Percentiles rank a stretch among this genome's conserved stretches.
phyloP scores from a whole-genome alignment of 805 yeast genomes.

The Starmerella scarabaei region DNA sequence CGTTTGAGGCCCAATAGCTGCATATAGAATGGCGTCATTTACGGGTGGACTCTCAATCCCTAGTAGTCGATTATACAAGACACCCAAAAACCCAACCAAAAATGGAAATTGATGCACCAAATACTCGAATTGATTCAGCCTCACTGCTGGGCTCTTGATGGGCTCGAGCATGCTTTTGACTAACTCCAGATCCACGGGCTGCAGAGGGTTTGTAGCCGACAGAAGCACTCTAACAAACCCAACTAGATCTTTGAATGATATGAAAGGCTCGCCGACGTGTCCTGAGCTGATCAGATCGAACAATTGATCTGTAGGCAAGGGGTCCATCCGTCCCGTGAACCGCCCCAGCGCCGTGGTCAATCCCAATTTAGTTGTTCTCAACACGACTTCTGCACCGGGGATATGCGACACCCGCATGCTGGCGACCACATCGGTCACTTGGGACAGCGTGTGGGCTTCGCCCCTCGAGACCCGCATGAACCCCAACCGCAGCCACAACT shows the following conservation, averaged over 20 bases:
- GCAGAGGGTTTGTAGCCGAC: conserved; percentile 7
- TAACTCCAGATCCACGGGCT: neutral
- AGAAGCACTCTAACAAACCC: conserved; percentile 12
- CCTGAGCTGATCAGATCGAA: conserved; percentile 15
- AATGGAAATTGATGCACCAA: conserved; percentile 13
- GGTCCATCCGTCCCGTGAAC: no score
- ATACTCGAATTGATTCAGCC: conserved; percentile 5
- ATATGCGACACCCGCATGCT: no score
- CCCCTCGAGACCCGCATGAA: no score
- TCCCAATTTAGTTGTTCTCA: conserved; percentile 3
- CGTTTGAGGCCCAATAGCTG: conserved; percentile 25
- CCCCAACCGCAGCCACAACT: no score
- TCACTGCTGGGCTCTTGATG: conserved; percentile 17
- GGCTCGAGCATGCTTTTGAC: conserved; percentile 8
- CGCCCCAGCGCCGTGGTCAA: neutral
- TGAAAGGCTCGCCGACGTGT: conserved; percentile 10
- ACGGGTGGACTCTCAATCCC: no score
- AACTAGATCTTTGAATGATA: conserved; percentile 16
- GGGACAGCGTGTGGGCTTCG: no score
- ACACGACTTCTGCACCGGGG: no score
- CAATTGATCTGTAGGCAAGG: no score
- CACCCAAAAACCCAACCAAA: conserved; percentile 32
- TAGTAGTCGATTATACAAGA: no score
- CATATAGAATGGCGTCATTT: conserved; percentile 33
- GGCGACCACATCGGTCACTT: no score